phyloP scores from a whole-genome alignment of 2,329 filamentous ascomycete species.

The Diaporthe caulivora region DNA sequence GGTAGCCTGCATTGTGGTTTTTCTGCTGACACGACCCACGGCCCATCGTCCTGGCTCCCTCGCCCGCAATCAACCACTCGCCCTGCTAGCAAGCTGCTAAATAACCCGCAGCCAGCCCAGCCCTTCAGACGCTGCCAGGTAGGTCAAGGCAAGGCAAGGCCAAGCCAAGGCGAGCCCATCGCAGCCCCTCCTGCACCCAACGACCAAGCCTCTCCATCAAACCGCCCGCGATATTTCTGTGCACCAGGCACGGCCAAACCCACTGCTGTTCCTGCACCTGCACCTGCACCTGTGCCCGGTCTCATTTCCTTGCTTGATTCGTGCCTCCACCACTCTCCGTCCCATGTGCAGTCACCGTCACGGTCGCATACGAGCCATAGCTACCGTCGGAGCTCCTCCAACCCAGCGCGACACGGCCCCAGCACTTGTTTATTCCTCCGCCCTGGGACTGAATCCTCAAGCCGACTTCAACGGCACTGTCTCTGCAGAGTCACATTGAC shows the following conservation, averaged over 20 bases:
- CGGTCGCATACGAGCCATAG: constrained; percentile 29
- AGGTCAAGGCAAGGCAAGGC: constrained; percentile 11
- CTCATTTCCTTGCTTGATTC: constrained; percentile 16
- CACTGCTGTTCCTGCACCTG: constrained; percentile 5
- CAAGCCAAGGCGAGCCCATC: constrained; percentile 26
- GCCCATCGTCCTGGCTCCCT: constrained; percentile 12
- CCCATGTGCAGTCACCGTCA: constrained; percentile 22
- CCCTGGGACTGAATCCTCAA: constrained; percentile 4
- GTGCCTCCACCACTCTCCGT: constrained; percentile 8
- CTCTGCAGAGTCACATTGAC: not conserved
- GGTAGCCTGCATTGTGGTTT: constrained; percentile 31
- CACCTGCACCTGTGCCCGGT: constrained; percentile 11
- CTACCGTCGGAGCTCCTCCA: constrained; percentile 20
- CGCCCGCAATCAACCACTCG: constrained; percentile 15
- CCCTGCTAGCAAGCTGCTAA: constrained; percentile 19
- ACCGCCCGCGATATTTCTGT: constrained; percentile 27
- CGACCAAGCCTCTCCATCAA: constrained; percentile 30
- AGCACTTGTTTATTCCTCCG: constrained; percentile 13
- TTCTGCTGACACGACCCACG: constrained; percentile 22
- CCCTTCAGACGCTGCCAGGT: constrained; percentile 35
- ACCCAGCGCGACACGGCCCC: constrained; percentile 13
- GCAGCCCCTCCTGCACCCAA: constrained; percentile 33
- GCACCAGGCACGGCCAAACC: constrained; percentile 8
- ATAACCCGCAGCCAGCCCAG: not conserved
- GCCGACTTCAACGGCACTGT: not conserved